Base-by-base conservation (phyloP, 129 eudicot genomes). In the Cynara cardunculus region DNA sequence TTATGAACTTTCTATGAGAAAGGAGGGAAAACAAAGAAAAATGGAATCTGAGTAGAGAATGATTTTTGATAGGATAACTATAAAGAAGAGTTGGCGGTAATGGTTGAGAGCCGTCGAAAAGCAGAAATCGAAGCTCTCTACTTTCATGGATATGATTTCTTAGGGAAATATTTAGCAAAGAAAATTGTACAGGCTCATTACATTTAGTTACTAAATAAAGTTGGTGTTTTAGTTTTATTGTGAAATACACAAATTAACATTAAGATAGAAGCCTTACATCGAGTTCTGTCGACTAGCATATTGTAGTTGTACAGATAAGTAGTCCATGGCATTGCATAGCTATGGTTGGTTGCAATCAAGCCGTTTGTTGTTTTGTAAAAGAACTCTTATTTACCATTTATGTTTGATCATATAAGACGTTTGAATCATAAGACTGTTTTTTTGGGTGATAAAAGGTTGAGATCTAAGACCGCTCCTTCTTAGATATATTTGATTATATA, bases 101-200 rank as follows among this genome's bases (percentile, higher is more conserved):
- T 96, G 97, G 89, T 93, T 78, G 70, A 91, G 56, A 96, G 90
- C 37, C 98, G 98, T 25, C 84, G 27, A 25, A 89, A 91, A 82
- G 99, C 99, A 76, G 99, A 96, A 85, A 93, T 93, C 77, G 99
- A 96, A 87, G 98, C 99, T 76, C 95, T 96, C 73, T 92, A 92
- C 81, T 84, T 80, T 73, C 97, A 91, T 88, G 99, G 99, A 64
- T 93, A 88, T 69, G 93, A 88, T 72, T 96, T 85, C 85, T 83
- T 89, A 30, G 90, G 85, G 18, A 91, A 84, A 84, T 91, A 85
- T 78, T 74, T 96, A 37, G 98, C 93, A 61, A 88, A 91, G 75
- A 96, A 93, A 82, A 85, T 93, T 71, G 99, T 96, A 28, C 93
- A 87, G 68, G 84, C 87, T 74, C 72, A 84, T 78, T 92, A 92